phyloP scores from a whole-genome alignment of 495 filamentous ascomycete species.

The Astrothelium subdiscretum region DNA sequence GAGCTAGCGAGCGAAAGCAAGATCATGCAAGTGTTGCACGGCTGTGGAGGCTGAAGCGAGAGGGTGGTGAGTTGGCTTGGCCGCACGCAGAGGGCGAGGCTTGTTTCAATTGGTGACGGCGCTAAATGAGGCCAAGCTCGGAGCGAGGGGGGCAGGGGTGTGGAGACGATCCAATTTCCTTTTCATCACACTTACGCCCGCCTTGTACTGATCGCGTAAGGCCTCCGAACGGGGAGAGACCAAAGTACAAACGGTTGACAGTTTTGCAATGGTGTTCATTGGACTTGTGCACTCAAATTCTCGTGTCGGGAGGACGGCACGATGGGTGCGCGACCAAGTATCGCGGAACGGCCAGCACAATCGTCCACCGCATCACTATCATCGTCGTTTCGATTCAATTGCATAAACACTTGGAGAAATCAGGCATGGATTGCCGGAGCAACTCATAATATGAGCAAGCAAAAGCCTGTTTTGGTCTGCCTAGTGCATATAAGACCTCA shows the following conservation, averaged over 20 bases:
- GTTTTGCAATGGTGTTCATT: not conserved
- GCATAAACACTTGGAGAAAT: not conserved
- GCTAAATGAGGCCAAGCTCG: not conserved
- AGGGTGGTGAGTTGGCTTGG: not conserved
- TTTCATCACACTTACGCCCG: not conserved
- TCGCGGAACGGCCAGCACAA: not conserved
- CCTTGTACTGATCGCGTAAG: not conserved
- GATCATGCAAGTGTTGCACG: not conserved
- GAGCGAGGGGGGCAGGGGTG: not conserved
- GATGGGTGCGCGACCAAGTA: not conserved
- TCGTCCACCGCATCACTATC: no score
- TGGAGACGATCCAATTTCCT: not conserved
- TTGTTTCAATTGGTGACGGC: not conserved
- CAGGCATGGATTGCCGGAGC: not conserved
- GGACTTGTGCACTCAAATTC: not conserved
- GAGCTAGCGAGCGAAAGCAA: not conserved
- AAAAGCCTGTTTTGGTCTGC: not conserved
- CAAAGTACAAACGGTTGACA: not conserved
- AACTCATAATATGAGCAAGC: not conserved
- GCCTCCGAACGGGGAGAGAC: not conserved
- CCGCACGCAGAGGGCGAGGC: not conserved
- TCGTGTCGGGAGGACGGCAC: not conserved
- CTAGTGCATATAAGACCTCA: not conserved
- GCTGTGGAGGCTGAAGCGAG: not conserved
- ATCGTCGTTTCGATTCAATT: not conserved